Base-by-base conservation (phyloP, 2,329 filamentous ascomycete genomes). In the Akanthomyces dipterigenus region DNA sequence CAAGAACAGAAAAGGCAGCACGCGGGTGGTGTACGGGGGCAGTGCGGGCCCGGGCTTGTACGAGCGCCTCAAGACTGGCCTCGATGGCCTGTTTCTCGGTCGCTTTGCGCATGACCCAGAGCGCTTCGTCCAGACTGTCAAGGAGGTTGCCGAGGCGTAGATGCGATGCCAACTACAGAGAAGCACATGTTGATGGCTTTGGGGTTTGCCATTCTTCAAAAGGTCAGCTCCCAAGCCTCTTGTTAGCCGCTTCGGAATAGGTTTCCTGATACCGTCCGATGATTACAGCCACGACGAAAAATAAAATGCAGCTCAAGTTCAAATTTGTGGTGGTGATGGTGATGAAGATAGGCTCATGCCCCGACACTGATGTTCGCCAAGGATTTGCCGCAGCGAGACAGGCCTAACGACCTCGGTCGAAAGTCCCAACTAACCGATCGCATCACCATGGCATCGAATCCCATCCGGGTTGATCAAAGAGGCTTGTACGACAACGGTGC, bases 41-140 rank as follows among this genome's bases (percentile, higher is more conserved):
- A 92, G 89, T 71, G 91, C 91, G 12, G 90, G 90, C 0, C 89
- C 90, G 1, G 91, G 91, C 0, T 79, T 92, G 51, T 96, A 89
- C 75, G 79, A 78, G 66, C 82, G 80, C 66, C 76, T 95, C 64
- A 85, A 82, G 60, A 80, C 84, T 26, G 87, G 84, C 0, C 85
- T 93, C 14, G 91, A 96, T 74, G 91, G 90, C 0, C 77, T 95
- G 73, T 95, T 95, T 68, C 71, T 96, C 61, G 91, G 91, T 0
- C 77, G 91, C 31, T 96, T 95, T 72, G 91, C 86, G 14, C 91
- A 96, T 75, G 86, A 93, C 69, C 81, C 89, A 9, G 81, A 82
- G 40, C 87, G 87, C 57, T 86, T 96, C 66, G 80, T 84, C 63
- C 84, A 84, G 75, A 90, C 91, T 5, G 86, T 93, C 51, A 74